Evolutionary conservation across 2,329 filamentous ascomycete genomes (phyloP).

Genomic region (Capronia coronata): DNA sequence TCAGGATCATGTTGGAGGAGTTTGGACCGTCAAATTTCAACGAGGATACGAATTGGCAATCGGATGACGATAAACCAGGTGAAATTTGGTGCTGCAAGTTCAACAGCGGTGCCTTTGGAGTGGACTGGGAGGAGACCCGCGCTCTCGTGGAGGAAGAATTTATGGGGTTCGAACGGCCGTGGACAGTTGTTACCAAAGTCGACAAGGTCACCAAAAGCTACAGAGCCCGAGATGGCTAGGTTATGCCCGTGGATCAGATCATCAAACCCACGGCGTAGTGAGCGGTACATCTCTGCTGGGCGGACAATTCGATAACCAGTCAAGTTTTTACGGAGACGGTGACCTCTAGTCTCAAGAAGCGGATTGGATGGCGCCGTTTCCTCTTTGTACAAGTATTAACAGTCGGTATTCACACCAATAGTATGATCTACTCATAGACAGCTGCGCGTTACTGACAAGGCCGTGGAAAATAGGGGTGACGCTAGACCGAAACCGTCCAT

Average conservation of each 20-base stretch:
- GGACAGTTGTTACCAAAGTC: slow-evolving; percentile 12
- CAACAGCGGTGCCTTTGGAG: slow-evolving; percentile 52
- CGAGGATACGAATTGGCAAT: slow-evolving; percentile 4
- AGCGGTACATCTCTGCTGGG: too few species aligned
- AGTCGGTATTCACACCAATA: too few species aligned
- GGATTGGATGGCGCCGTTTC: too few species aligned
- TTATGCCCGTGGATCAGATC: too few species aligned
- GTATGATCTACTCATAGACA: too few species aligned
- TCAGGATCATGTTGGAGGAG: slow-evolving; percentile 41
- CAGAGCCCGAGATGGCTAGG: background rate
- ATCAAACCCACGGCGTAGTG: too few species aligned
- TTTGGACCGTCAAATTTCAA: slow-evolving; percentile 24
- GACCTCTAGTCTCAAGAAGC: too few species aligned
- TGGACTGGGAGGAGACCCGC: slow-evolving; percentile 49
- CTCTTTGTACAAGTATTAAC: too few species aligned
- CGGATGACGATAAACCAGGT: slow-evolving; percentile 24
- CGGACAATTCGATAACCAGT: too few species aligned
- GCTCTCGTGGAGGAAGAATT: slow-evolving; percentile 37
- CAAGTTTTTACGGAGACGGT: too few species aligned
- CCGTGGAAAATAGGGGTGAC: background rate
- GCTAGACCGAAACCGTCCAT: background rate
- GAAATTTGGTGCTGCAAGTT: slow-evolving; percentile 49
- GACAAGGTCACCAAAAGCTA: background rate
- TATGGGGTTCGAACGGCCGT: slow-evolving; percentile 13
- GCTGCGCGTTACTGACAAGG: too few species aligned